Base-by-base conservation (phyloP, 768 basidiomycete species). In the Austroboletus festivus region DNA sequence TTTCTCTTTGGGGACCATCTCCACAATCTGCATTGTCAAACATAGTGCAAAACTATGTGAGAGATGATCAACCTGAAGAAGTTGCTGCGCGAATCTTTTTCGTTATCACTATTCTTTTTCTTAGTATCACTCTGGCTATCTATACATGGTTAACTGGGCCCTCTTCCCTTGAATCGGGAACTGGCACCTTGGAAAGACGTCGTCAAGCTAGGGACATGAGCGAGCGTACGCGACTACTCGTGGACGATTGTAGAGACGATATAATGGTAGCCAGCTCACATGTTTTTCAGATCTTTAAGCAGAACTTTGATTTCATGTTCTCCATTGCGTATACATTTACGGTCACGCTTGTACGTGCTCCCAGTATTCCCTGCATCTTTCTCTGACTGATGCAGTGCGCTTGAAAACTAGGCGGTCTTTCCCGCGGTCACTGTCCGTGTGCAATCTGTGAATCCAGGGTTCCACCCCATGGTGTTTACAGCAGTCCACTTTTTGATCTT, bases 351-450 rank as follows among this genome's bases (percentile, higher is more conserved):
- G 90, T 92, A 61, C 57, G 82, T 49, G 2, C 22, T 16, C 19
- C 18, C 30, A 7, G 7, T 13, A 13, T 33, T 21, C 5, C 28
- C 23, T 41, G 11, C 26, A 18, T 30, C 7, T 3, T 19, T n/a
- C 35, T 39, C 22, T 1, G 30, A 22, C 15, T 42, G 31, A 19
- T 13, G 11, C 13, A 33, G 44, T 16, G 31, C 47, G 28, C 37
- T 41, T 50, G 9, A 15, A 28, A 46, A 45, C 34, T 51, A 93
- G 91, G 79, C 90, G 22, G 84, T 93, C 39, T 93, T 79, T 67
- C 92, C 92, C 3, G 78, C 90, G 1, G 85, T 93, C 56, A 93
- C 92, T 3, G 78, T 82, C 3, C 85, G 84, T 0, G 79, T 93
- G 41, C 63, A 69, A 28, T 80, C 92, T 7, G 81, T 78, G 5